phyloP scores from a whole-genome alignment of 2,329 filamentous ascomycete genomes.

The Alternaria sp. region DNA sequence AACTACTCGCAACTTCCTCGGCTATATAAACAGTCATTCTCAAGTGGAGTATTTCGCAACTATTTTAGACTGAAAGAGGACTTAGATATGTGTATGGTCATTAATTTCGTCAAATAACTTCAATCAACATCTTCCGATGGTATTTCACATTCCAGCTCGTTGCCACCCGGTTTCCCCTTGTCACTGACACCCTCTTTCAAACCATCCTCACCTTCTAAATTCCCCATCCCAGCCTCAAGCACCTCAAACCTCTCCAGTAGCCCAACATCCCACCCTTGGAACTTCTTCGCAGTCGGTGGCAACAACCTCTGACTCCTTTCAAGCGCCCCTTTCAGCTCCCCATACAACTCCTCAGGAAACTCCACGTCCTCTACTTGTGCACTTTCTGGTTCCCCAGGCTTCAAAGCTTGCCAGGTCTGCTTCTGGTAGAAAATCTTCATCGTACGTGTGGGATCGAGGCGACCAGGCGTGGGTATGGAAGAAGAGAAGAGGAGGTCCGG shows the following conservation, averaged over 20 bases:
- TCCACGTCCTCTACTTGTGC: conserved; percentile 60
- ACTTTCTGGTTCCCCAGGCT: conserved; percentile 47
- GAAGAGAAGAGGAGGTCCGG: conserved; percentile 66
- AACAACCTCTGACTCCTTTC: conserved; percentile 60
- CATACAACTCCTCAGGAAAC: conserved; percentile 62
- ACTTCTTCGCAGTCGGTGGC: conserved; percentile 64
- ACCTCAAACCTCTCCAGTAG: conserved; percentile 64
- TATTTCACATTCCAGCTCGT: neutral
- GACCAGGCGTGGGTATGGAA: conserved; percentile 38
- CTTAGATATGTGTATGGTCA: neutral
- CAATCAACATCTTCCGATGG: conserved; percentile 13
- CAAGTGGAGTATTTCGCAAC: neutral
- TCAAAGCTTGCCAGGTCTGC: conserved; percentile 32
- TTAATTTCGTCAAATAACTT: neutral
- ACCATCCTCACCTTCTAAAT: neutral
- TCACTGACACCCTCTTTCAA: neutral
- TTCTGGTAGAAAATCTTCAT: conserved; percentile 65
- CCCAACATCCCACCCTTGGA: conserved; percentile 73
- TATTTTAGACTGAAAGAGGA: neutral
- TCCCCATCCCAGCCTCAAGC: conserved; percentile 21
- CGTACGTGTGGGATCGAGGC: conserved; percentile 56
- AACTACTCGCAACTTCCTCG: neutral
- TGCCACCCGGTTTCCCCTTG: neutral
- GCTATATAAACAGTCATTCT: neutral
- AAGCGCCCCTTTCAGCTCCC: conserved; percentile 56